Evolutionary conservation across 805 yeast genomes (phyloP).

Genomic region (Dipodascopsis tothii): DNA sequence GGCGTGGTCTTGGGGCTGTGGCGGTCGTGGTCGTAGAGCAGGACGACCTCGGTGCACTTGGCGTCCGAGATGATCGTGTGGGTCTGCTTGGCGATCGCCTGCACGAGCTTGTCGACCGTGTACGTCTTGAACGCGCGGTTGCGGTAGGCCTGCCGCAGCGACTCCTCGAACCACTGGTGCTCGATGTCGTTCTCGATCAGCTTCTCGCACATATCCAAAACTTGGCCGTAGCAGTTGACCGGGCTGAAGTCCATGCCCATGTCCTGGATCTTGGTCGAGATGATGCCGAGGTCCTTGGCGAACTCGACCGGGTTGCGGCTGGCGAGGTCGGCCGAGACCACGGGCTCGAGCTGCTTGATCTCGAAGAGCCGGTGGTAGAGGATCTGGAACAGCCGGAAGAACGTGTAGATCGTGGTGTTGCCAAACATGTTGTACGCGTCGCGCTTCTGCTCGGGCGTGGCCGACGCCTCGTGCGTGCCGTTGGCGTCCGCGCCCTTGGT

Average conservation of each 20-base stretch:
- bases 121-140: slow-evolving; percentile 88
- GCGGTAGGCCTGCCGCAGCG: slow-evolving; percentile 87
- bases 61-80: slow-evolving; percentile 75
- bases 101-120: slow-evolving; percentile 87
- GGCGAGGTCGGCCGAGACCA: slow-evolving; percentile 65
- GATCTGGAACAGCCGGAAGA: slow-evolving; percentile 77
- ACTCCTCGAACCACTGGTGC: slow-evolving; percentile 91
- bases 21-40: slow-evolving; percentile 78
- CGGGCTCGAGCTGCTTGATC: slow-evolving; percentile 61
- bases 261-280: slow-evolving; percentile 73
- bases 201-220: slow-evolving; percentile 64
- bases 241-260: slow-evolving; percentile 60
- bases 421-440: slow-evolving; percentile 68
- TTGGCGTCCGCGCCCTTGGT: slow-evolving; percentile 23
- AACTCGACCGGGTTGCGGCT: slow-evolving; percentile 43
- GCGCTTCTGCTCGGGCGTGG: slow-evolving; percentile 21
- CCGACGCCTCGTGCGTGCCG: slow-evolving; percentile 26
- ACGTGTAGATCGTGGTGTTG: slow-evolving; percentile 80
- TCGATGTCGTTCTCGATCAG: slow-evolving; percentile 85
- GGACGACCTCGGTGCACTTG: slow-evolving; percentile 70
- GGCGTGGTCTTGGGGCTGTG: slow-evolving; percentile 57
- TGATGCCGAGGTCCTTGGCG: slow-evolving; percentile 77
- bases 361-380: slow-evolving; percentile 73
- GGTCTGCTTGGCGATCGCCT: slow-evolving; percentile 74
- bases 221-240: slow-evolving; percentile 53